Conservation (phyloP, 2,329 filamentous ascomycete species). For the Claviceps sp. region DNA sequence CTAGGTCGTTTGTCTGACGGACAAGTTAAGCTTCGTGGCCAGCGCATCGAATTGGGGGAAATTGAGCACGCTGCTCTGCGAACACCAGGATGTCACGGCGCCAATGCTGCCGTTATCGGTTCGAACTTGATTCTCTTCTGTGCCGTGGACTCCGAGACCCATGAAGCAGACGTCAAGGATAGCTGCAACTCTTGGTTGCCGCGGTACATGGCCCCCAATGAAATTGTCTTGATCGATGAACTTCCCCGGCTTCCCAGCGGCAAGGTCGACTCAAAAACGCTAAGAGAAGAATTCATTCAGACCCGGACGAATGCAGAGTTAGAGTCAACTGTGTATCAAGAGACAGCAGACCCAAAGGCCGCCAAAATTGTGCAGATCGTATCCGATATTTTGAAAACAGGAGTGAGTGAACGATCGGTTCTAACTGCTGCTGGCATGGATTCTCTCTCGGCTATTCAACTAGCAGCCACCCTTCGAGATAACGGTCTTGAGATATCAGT, state of each 20-base stretch:
- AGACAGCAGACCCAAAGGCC: constrained; percentile 11
- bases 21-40: constrained; percentile 77
- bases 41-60: constrained; percentile 69
- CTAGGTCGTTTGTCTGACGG: constrained; percentile 66
- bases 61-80: constrained; percentile 57
- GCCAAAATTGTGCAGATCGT: constrained; percentile 26
- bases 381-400: constrained; percentile 25
- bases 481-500: constrained; percentile 43
- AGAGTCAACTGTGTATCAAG: background rate
- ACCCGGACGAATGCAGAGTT: constrained; percentile 7
- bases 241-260: constrained; percentile 72
- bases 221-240: constrained; percentile 47
- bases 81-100: constrained; percentile 47
- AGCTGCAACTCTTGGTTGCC: constrained; percentile 66
- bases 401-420: constrained; percentile 23
- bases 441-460: constrained; percentile 34
- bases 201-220: constrained; percentile 67
- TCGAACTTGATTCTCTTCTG: constrained; percentile 66
- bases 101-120: constrained; percentile 52
- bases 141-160: constrained; percentile 30
- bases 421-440: constrained; percentile 49
- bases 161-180: constrained; percentile 32
- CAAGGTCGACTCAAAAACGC: constrained; percentile 59
- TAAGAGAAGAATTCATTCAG: constrained; percentile 38
- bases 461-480: constrained; percentile 51